phyloP scores from a whole-genome alignment of 768 basidiomycete species.

The Amanita exitialis region DNA sequence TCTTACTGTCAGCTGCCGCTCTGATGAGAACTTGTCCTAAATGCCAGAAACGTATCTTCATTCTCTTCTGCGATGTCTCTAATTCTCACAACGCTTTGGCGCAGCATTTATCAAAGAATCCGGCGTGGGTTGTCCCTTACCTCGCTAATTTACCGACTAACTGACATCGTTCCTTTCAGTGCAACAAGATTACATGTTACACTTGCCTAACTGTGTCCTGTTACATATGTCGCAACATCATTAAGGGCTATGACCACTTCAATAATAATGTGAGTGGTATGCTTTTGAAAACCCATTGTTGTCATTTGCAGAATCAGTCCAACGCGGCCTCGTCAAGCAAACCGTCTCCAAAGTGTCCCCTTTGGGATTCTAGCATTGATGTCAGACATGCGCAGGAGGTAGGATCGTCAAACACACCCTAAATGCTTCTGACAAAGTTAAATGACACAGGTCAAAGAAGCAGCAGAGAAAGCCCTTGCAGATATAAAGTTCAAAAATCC shows the following conservation, averaged over 20 bases:
- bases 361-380: constrained; percentile 59
- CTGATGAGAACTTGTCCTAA: constrained; percentile 85
- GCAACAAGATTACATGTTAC: constrained; percentile 88
- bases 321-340: constrained; percentile 14
- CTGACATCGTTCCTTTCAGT: constrained; percentile 30
- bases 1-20: constrained; percentile 45
- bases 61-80: background rate
- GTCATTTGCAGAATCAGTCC: constrained; percentile 1
- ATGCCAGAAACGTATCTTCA: constrained; percentile 58
- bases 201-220: constrained; percentile 69
- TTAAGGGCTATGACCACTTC: constrained; percentile 75
- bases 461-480: constrained; percentile 56
- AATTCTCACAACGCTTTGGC: constrained; percentile 2
- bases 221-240: constrained; percentile 71
- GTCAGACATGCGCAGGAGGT: constrained; percentile 61
- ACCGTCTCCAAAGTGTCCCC: constrained; percentile 37
- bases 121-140: constrained; percentile 42
- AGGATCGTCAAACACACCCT: background rate
- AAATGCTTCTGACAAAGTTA: background rate
- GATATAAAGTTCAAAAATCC: constrained; percentile 52
- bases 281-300: constrained; percentile 7
- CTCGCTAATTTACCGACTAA: background rate
- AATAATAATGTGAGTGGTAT: background rate
- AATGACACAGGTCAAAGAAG: constrained; percentile 53
- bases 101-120: constrained; percentile 74